phyloP scores from a whole-genome alignment of 106 monocot genomes.

The Acorus gramineus region DNA sequence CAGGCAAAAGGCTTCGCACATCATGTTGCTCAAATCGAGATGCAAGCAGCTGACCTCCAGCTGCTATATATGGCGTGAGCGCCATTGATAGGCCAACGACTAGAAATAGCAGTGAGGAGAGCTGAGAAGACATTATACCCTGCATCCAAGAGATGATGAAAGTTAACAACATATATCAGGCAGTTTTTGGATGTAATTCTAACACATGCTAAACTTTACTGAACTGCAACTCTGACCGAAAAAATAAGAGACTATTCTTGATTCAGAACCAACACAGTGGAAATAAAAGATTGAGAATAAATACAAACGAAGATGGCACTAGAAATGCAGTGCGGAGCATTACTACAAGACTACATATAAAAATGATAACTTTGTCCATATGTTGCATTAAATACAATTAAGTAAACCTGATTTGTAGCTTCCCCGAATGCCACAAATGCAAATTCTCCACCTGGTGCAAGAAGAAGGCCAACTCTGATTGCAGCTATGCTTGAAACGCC shows the following conservation, averaged over 20 bases:
- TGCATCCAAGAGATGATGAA: slow-evolving; percentile 13
- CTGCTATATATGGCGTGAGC: slow-evolving; percentile 92
- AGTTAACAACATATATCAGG: neutral
- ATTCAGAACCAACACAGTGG: too few relatives aligned
- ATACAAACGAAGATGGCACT: neutral
- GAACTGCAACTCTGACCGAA: too few relatives aligned
- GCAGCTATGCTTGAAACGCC: slow-evolving; percentile 92
- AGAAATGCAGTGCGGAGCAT: neutral
- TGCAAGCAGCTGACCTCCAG: slow-evolving; percentile 90
- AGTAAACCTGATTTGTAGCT: slow-evolving; percentile 90
- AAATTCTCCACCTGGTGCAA: slow-evolving; percentile 99
- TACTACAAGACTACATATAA: too few relatives aligned
- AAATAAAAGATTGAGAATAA: too few relatives aligned
- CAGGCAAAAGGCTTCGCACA: slow-evolving; percentile 88
- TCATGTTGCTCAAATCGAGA: slow-evolving; percentile 95
- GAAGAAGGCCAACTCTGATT: slow-evolving; percentile 83
- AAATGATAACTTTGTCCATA: too few relatives aligned
- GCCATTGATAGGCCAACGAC: slow-evolving; percentile 99
- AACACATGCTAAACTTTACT: too few relatives aligned
- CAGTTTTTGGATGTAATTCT: neutral
- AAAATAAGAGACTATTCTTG: too few relatives aligned
- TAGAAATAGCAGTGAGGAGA: slow-evolving; percentile 89
- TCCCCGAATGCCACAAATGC: slow-evolving; percentile 98
- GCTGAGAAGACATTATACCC: slow-evolving; percentile 78
- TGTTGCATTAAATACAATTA: too few relatives aligned